Conservation (phyloP, 2,329 filamentous ascomycete genomes). For the Emydomyces testavorans region DNA sequence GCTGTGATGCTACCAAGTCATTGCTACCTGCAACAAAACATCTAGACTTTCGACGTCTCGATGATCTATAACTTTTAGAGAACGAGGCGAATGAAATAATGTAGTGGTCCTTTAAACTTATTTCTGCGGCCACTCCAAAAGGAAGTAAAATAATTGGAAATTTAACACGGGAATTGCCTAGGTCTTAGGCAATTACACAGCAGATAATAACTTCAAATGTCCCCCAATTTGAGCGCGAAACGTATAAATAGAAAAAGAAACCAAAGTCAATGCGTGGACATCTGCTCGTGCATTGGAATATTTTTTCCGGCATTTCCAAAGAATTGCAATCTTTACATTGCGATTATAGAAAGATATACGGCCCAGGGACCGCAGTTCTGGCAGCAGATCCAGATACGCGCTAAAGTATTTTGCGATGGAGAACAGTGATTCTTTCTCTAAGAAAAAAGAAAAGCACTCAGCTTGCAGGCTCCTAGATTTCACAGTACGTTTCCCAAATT, state of each 20-base stretch:
- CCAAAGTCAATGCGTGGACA: background rate
- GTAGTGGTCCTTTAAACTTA: background rate
- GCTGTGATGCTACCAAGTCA: background rate
- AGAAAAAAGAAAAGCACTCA: background rate
- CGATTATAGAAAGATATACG: conserved; percentile 11
- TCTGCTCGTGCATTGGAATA: conserved; percentile 2
- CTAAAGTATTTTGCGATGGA: conserved; percentile 5
- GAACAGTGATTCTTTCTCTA: background rate
- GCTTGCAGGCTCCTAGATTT: background rate
- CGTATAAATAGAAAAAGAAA: background rate
- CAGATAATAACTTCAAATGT: background rate
- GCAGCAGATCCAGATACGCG: conserved; percentile 13
- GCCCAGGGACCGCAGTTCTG: conserved; percentile 11
- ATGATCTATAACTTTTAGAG: background rate
- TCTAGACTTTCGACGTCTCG: background rate
- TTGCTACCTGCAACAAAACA: background rate
- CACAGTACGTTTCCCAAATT: background rate
- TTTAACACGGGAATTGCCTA: conserved; percentile 1
- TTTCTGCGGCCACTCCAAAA: background rate
- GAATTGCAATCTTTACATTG: conserved; percentile 12
- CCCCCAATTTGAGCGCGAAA: background rate
- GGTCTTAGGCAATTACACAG: background rate
- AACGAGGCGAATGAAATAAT: background rate
- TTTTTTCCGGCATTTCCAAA: conserved; percentile 6
- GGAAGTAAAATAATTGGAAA: background rate